Base-by-base conservation (phyloP, 192 early-diverging fungal species). In the Entomortierella lignicola region DNA sequence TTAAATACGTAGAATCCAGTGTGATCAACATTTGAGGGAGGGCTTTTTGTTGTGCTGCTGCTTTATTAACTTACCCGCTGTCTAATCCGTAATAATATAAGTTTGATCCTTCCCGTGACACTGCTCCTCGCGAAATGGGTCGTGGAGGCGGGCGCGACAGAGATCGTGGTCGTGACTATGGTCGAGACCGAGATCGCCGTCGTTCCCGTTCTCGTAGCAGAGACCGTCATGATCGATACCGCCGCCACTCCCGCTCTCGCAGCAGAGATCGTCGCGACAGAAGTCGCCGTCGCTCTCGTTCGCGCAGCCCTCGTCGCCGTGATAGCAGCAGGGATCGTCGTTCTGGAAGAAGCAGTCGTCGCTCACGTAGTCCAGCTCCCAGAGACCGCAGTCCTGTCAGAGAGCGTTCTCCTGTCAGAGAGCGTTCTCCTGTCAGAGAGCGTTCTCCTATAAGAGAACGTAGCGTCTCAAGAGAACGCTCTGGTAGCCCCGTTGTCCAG, bases 201-300 rank as follows among this genome's bases (percentile, higher is more conserved):
- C 82, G 83, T 27, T 84, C 84, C 70, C 82, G 82, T 29, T 81
- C 82, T 63, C 85, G 86, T 29, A 87, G 85, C 61, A 74, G 74
- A 74, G 85, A 82, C 50, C 86, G 84, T 11, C 69, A 65, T 58
- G 66, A 60, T 37, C 60, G 77, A 59, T 66, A 60, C 47, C 74
- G 69, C 71, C 85, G 88, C n/a, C 82, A 84, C 39, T 83, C 74
- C 61, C 85, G 82, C 56, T 84, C 82, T 26, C 75, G 68, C 48
- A 71, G 66, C 55, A 72, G 65, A 62, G 70, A 55, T 71, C 81
- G 77, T 30, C 67, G 68, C 26, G 87, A 65, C 39, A 82, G 82
- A 51, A 72, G 84, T 48, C 85, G 84, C 64, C 83, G 87, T 31
- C 85, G 84, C 64, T 77, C 60, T 21, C 63, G 61, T 52, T 84